phyloP scores from a whole-genome alignment of 495 filamentous ascomycete species.

The Neurospora tetraspora region DNA sequence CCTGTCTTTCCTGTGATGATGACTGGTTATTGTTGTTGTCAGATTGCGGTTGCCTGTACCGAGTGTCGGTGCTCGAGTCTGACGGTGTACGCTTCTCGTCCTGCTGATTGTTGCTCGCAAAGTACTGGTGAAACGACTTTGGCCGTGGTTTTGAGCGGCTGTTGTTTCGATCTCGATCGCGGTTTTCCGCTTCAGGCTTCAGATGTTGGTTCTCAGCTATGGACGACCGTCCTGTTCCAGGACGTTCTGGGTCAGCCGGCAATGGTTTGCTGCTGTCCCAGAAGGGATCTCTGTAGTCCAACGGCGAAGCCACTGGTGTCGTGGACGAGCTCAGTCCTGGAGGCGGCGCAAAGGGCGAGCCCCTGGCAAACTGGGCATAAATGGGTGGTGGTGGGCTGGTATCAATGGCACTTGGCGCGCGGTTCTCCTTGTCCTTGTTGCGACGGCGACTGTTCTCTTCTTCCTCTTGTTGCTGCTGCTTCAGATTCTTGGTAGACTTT shows the following conservation, averaged over 20 bases:
- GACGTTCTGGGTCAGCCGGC: not conserved
- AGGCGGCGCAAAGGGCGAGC: not conserved
- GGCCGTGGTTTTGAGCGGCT: not conserved
- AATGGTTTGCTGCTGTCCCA: not conserved
- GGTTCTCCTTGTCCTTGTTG: slow-evolving; percentile 73
- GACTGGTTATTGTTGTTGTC: not conserved
- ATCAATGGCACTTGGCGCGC: slow-evolving; percentile 32
- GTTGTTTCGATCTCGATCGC: not conserved
- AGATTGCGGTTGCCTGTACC: slow-evolving; percentile 18
- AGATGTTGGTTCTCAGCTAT: not conserved
- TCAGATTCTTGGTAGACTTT: slow-evolving; percentile 48
- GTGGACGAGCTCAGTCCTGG: slow-evolving; percentile 18
- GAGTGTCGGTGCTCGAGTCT: slow-evolving; percentile 37
- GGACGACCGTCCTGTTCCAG: not conserved
- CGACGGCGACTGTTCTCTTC: slow-evolving; percentile 22
- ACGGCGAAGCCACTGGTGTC: slow-evolving; percentile 30
- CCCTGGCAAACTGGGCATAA: slow-evolving; percentile 58
- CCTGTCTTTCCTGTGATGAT: not conserved
- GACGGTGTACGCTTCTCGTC: slow-evolving; percentile 7
- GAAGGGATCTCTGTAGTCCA: not conserved
- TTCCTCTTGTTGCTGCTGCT: slow-evolving; percentile 23
- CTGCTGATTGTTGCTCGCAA: not conserved
- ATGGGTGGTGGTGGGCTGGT: slow-evolving; percentile 52
- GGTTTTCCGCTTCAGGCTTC: not conserved
- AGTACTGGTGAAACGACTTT: not conserved